These are phyloP conservation scores for Reticulascus tulasneorum DNA, from an alignment of 2,329 filamentous ascomycete species.

Conservation along the genomic window DNA sequence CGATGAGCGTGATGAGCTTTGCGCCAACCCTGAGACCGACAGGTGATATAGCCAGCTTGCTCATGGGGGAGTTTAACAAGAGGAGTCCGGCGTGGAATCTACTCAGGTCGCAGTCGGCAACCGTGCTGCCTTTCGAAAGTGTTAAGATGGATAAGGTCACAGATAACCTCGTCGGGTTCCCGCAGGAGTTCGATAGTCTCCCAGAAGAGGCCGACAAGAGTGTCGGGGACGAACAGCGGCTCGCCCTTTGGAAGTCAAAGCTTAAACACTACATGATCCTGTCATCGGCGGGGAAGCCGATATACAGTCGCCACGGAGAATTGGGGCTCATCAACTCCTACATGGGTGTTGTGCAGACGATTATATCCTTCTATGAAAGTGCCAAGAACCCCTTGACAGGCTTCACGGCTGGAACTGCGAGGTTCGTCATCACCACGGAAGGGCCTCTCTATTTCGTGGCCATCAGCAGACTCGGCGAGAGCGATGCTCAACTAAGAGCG, in stretches of 20 bases:
- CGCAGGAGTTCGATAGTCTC: constrained; percentile 73
- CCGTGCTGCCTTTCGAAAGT: constrained; percentile 58
- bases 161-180: constrained; percentile 63
- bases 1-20: constrained; percentile 63
- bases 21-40: constrained; percentile 58
- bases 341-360: constrained; percentile 92
- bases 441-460: constrained; percentile 90
- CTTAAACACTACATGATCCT: constrained; percentile 96
- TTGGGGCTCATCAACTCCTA: constrained; percentile 86
- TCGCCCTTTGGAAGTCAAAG: constrained; percentile 82
- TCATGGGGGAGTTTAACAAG: constrained; percentile 65
- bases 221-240: constrained; percentile 51
- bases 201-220: constrained; percentile 46
- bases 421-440: constrained; percentile 81
- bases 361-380: constrained; percentile 93
- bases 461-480: constrained; percentile 89
- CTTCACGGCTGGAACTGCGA: constrained; percentile 81
- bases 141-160: constrained; percentile 36
- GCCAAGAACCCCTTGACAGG: constrained; percentile 71
- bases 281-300: constrained; percentile 93
- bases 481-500: constrained; percentile 77
- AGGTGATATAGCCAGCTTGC: constrained; percentile 76
- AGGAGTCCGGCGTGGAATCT: constrained; percentile 67
- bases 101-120: constrained; percentile 58
- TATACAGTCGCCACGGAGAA: constrained; percentile 93